Evolutionary conservation across 371 early-diverging fungal genomes (phyloP), one percentile per base, ranked within the genome.

Genomic region (Parasitella parasitica): DNA sequence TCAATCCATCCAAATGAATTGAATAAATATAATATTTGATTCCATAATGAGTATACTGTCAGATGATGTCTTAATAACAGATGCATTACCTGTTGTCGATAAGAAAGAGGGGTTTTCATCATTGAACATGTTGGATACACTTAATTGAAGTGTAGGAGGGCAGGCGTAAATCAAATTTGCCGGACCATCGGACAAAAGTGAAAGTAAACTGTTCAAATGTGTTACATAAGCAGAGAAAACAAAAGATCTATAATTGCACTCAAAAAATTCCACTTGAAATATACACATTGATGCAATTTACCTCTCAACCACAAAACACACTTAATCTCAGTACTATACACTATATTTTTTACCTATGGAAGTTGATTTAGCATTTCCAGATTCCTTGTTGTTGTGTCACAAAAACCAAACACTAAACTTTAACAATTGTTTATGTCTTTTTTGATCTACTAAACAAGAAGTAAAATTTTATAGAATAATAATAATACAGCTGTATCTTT

Each of bases 71-170:
- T 27, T 50, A 15, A n/a, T 26, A n/a, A n/a, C n/a, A n/a, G 30
- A 24, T 51, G n/a, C 41, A 34, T 57, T 63, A 63, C 63, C 63
- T 63, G 57, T 41, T 63, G 63, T 63, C 56, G 63, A 63, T 64
- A 64, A 64, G 64, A 64, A 46, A 64, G 64, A 58, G 54, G 64
- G 64, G 41, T 63, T 51, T 16, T 41, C 5, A 32, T 30, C 41
- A 18, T 6, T 34, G 20, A 18, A 12, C n/a, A 26, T 6, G 36
- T 7, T 41, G 22, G 15, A 52, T 39, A 57, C 30, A 63, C 57
- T 57, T 63, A 63, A 57, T 35, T 39, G 5, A 50, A 49, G 37
- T 12, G 28, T 32, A 30, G 26, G 46, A 39, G 27, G 28, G 24
- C 48, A 22, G 22, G 30, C 57, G 43, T 41, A 20, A 11, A 41